These are phyloP conservation scores for Coniferiporia sulphurascens DNA, from an alignment of 1,284 basidiomycete species.

Conservation along the genomic window DNA sequence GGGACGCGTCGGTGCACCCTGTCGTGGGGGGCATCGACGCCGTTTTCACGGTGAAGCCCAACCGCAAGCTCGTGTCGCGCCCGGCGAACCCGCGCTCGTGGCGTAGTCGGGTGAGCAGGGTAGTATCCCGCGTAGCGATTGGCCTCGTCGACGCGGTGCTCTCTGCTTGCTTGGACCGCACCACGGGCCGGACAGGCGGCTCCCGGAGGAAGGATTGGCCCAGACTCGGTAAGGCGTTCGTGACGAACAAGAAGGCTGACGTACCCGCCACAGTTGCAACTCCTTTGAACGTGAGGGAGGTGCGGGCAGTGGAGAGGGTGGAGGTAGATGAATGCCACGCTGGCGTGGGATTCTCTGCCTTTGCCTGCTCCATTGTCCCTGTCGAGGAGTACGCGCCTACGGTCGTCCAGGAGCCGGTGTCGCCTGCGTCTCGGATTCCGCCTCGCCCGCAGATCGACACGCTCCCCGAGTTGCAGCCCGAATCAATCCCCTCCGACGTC, in stretches of 20 bases:
- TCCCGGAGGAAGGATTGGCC: not conserved
- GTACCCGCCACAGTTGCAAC: not conserved
- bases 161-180: not conserved
- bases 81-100: not conserved
- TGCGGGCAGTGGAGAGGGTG: not conserved
- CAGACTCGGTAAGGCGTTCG: not conserved
- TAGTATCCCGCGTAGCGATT: not conserved
- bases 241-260: not conserved
- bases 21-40: not conserved
- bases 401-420: not conserved
- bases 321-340: not conserved
- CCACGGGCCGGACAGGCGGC: not conserved
- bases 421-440: not conserved
- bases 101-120: not conserved
- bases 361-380: not conserved
- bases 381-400: not conserved
- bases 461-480: not conserved
- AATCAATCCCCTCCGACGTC: not conserved
- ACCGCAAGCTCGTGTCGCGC: not conserved
- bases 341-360: not conserved
- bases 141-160: not conserved
- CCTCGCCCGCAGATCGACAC: not conserved
- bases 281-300: not conserved
- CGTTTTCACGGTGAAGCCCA: not conserved
- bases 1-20: not conserved